phyloP scores from a whole-genome alignment of 208 protist species.

The Borovskyia barvae region DNA sequence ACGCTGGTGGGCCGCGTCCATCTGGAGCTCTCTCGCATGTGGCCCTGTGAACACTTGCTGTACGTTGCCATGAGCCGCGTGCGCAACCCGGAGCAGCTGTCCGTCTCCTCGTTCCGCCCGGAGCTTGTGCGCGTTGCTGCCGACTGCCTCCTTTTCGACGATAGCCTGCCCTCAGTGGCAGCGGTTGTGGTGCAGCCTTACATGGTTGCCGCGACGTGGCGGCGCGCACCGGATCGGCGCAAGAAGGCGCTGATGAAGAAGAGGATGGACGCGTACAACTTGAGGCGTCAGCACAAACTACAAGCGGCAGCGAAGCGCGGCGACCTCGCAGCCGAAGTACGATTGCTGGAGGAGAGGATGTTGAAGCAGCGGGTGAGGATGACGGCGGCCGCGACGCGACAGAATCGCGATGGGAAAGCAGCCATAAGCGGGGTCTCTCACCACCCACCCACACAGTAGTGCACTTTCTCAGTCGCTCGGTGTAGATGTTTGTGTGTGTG shows the following conservation, averaged over 20 bases:
- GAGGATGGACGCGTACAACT: constrained; percentile 18
- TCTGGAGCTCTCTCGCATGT: constrained; percentile 87
- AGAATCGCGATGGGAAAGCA: too few species aligned
- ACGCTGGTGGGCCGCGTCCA: constrained; percentile 82
- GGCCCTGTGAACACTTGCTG: constrained; percentile 86
- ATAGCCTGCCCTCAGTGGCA: constrained; percentile 57
- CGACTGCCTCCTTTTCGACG: constrained; percentile 80
- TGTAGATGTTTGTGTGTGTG: too few species aligned
- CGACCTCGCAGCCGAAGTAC: constrained; percentile 22
- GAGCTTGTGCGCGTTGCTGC: constrained; percentile 57
- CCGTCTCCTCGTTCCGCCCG: constrained; percentile 54
- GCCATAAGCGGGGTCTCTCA: too few species aligned
- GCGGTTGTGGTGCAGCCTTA: constrained; percentile 39
- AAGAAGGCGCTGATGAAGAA: constrained; percentile 42
- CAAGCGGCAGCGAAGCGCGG: constrained; percentile 8
- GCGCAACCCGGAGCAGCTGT: constrained; percentile 83
- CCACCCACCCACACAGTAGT: too few species aligned
- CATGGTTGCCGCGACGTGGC: constrained; percentile 74
- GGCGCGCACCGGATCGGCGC: constrained; percentile 30
- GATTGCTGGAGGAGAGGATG: constrained; percentile 21
- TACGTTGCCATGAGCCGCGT: constrained; percentile 89
- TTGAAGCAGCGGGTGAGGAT: constrained; percentile 15
- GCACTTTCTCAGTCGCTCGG: too few species aligned
- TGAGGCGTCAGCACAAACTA: constrained; percentile 15
- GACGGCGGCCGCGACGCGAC: background rate